These are phyloP conservation scores for Ustilago tritici DNA, from an alignment of 1,284 basidiomycete genomes.

Conservation along the genomic window DNA sequence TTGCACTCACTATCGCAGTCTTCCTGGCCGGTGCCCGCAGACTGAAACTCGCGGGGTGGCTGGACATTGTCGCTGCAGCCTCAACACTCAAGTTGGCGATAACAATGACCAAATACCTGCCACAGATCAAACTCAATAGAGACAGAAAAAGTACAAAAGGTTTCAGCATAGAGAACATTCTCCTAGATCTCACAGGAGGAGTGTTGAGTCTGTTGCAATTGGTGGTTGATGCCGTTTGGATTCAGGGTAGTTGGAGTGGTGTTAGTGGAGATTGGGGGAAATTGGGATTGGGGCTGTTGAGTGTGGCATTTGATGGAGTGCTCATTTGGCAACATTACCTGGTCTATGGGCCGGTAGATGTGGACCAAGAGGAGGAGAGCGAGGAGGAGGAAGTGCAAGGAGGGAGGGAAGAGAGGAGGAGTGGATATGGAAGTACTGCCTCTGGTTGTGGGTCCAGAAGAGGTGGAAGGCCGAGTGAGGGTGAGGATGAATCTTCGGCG, in stretches of 20 bases:
- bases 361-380: background rate
- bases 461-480: background rate
- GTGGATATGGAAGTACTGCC: slow-evolving; percentile 11
- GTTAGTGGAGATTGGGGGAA: slow-evolving; percentile 68
- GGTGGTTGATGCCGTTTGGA: slow-evolving; percentile 58
- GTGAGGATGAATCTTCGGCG: slow-evolving; percentile 8
- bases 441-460: background rate
- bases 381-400: background rate
- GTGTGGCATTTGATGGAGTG: slow-evolving; percentile 69
- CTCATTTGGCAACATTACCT: slow-evolving; percentile 71
- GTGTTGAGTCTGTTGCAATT: slow-evolving; percentile 65
- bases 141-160: slow-evolving; percentile 68
- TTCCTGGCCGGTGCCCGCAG: slow-evolving; percentile 21
- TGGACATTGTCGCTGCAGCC: slow-evolving; percentile 56
- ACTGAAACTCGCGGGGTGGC: slow-evolving; percentile 21
- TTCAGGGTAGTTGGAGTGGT: slow-evolving; percentile 61
- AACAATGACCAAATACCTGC: slow-evolving; percentile 68
- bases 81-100: slow-evolving; percentile 70
- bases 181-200: slow-evolving; percentile 70
- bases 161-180: slow-evolving; percentile 70
- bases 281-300: slow-evolving; percentile 68
- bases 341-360: slow-evolving; percentile 53
- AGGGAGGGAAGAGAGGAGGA: background rate
- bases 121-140: slow-evolving; percentile 68
- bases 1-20: slow-evolving; percentile 8